Evolutionary conservation across 2,329 filamentous ascomycete genomes (phyloP), one percentile per base, ranked within the genome.

Genomic region (Aspergillus intermedius): DNA sequence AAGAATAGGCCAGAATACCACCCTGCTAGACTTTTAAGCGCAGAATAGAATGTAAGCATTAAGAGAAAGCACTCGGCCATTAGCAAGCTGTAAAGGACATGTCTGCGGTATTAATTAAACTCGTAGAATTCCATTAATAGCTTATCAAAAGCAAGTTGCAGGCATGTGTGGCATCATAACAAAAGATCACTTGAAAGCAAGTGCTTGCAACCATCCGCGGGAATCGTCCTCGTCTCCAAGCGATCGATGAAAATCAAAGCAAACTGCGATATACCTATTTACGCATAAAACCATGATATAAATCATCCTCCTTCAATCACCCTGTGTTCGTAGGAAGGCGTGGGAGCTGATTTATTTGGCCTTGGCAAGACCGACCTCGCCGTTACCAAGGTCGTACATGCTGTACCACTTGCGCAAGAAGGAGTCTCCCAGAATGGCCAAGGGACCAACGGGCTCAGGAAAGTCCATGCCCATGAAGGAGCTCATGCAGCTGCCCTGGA

Each of bases 381-480:
- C 80, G 77, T 87, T 91, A 70, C 88, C 91, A 52, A 96, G 80
- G 73, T 98, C 89, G 69, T 98, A 98, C 66, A 98, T 87, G 56
- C 89, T 95, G 82, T 97, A 97, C 66, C 64, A 74, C 57, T 62
- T 65, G 54, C 72, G 60, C 56, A 84, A 72, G 79, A 84, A 84
- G 56, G 81, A 58, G 53, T 70, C 68, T 51, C 93, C 93, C 22
- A 98, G 84, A 57, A 98, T 98, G 54, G 89, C 91, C 56, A 98
- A 82, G 59, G 93, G 93, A 42, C 93, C 91, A 51, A 87, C 85
- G 35, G 90, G 90, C 65, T 84, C 87, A 49, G 90, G 75, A 75
- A 89, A 84, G 70, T 91, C 93, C 85, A 97, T 95, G 62, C 90
- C 91, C 83, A 95, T 94, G 77, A 98, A 95, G 60, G 89, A 87